phyloP scores from a whole-genome alignment of 306 rosid species.

The Macrotyloma uniflorum region DNA sequence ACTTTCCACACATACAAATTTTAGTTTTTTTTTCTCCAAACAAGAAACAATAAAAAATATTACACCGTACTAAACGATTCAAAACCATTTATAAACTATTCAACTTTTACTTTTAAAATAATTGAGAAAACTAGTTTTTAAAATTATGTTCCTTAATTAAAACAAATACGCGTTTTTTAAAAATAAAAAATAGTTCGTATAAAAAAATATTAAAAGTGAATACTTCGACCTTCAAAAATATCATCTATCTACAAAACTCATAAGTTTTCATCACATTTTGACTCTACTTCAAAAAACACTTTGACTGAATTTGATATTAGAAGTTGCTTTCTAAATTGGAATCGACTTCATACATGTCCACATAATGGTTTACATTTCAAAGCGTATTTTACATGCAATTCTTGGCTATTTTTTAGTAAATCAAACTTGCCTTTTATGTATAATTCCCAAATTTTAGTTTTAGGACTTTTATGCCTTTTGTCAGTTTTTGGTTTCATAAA shows the following conservation, averaged over 20 bases:
- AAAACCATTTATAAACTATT: neutral
- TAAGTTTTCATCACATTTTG: neutral
- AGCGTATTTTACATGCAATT: too few species aligned
- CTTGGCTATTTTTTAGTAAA: too few species aligned
- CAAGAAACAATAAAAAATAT: neutral
- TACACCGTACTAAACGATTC: neutral
- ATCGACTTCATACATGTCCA: too few species aligned
- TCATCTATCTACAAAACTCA: neutral
- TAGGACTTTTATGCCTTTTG: too few species aligned
- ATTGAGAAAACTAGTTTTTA: too few species aligned
- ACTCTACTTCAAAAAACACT: too few species aligned
- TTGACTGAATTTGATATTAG: too few species aligned
- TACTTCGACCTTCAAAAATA: neutral
- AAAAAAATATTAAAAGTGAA: neutral
- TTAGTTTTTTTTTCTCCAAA: neutral
- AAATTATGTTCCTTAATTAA: neutral
- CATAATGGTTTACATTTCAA: too few species aligned
- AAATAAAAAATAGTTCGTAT: neutral
- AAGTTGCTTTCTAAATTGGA: too few species aligned
- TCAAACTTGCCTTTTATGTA: too few species aligned
- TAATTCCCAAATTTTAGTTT: too few species aligned
- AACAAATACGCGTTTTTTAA: neutral
- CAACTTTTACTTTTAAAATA: neutral
- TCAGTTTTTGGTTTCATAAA: too few species aligned
- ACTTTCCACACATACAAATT: neutral